A percentile compares a stretch with the other conserved stretches of the same genome.
Conservation (phyloP, 805 yeast genomes). For the Kazachstania africana region DNA sequence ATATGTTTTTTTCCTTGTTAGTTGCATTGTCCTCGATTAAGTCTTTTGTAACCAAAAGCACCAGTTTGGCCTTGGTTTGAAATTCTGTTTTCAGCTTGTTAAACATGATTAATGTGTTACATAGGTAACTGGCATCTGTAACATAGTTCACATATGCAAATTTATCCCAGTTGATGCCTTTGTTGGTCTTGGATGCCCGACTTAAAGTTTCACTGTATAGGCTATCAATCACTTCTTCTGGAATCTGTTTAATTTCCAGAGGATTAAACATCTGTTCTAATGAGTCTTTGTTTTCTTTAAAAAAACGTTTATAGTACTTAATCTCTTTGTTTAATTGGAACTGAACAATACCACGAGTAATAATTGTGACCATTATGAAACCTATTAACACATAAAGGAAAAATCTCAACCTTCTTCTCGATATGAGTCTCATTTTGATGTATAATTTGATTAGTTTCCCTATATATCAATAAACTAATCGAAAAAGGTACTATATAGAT, state of each 20-base stretch:
- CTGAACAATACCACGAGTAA: conserved; percentile 14
- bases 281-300: conserved; percentile 17
- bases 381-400: conserved; percentile 6
- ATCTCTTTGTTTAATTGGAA: conserved; percentile 24
- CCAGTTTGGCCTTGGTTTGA: conserved; percentile 34
- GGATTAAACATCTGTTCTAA: conserved; percentile 18
- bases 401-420: conserved; percentile 16
- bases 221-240: conserved; percentile 16
- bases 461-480: too few relatives aligned
- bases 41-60: conserved; percentile 31
- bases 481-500: too few relatives aligned
- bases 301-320: conserved; percentile 17
- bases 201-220: conserved; percentile 9
- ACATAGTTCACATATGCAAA: conserved; percentile 54
- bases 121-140: conserved; percentile 38
- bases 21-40: conserved; percentile 14
- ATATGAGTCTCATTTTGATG: conserved; percentile 10
- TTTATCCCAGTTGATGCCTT: conserved; percentile 30
- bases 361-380: conserved; percentile 5
- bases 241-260: conserved; percentile 21
- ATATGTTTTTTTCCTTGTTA: conserved; percentile 4
- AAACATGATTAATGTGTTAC: conserved; percentile 41
- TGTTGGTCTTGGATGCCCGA: conserved; percentile 5
- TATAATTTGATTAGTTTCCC: not conserved
- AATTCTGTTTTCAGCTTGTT: conserved; percentile 27